Base-by-base conservation (phyloP, 164 flowering plant genomes). In the Vitis rupestris region DNA sequence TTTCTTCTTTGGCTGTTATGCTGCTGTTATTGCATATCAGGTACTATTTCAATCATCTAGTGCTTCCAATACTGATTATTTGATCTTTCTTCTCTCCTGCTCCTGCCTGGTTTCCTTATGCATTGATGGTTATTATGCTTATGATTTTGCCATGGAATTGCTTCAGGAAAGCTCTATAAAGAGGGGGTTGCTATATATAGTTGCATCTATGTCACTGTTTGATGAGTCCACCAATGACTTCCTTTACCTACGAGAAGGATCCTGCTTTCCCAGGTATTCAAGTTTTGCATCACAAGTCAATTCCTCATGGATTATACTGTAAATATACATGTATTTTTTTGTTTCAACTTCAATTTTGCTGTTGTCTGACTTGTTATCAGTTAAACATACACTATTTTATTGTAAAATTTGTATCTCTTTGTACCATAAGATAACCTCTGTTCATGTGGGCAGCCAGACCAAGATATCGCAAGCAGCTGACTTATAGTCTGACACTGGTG, bases 221-320 rank as follows among this genome's bases (percentile, higher is more conserved):
- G 82, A 82, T 69, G 85, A 82, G 62, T 76, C 68, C 73, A 79
- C 85, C 59, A 82, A 82, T 61, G 82, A 82, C 70, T 60, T 79
- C 30, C 77, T 82, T 44, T 77, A 66, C 65, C 72, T 82, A 14
- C 72, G 57, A 56, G 79, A 82, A 75, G 85, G 85, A 10, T 82
- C 85, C 53, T 76, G 85, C 72, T 77, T 82, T 75, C 85, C 81
- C n/a, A 82, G 82, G 85, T 79, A 64, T 59, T 69, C 16, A 16
- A 71, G 19, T 47, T 37, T 44, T 61, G 31, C 10, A 14, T 63
- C 12, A 44, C 14, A 14, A 17, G 59, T 53, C 52, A 17, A 52
- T 59, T 66, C 51, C 31, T 27, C 27, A 3, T 4, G 12, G 14
- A 2, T 12, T 37, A 37, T 37, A 37, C 44, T 37, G 44, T 6